Evolutionary conservation across 345 rosid species (phyloP).

Genomic region (Populus tremula): DNA sequence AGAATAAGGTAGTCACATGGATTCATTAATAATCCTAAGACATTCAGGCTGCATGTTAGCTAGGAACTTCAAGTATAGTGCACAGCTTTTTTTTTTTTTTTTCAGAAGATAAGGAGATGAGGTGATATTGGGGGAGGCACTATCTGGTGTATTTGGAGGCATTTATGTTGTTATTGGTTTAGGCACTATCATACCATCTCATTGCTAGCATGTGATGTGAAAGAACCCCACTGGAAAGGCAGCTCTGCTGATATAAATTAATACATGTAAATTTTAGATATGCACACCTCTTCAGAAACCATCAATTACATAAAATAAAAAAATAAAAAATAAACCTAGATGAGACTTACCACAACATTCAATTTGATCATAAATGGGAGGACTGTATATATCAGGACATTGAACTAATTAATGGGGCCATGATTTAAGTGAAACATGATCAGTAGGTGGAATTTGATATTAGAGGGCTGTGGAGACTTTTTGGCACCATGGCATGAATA

Average conservation of each 20-base stretch:
- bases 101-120: constrained; percentile 14
- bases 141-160: constrained; percentile 4
- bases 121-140: constrained; percentile 37
- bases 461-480: not conserved
- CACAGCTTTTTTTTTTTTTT: not conserved
- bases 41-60: not conserved
- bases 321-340: no score
- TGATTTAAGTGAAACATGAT: not conserved
- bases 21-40: not conserved
- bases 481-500: not conserved
- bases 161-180: constrained; percentile 8
- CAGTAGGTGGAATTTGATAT: not conserved
- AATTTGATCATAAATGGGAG: not conserved
- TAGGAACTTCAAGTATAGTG: not conserved
- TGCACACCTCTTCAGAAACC: no score
- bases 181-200: constrained; percentile 17
- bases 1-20: not conserved
- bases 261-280: no score
- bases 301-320: no score
- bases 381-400: not conserved
- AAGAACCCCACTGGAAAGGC: no score
- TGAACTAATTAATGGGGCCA: not conserved
- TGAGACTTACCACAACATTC: no score
- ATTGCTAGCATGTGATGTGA: not conserved
- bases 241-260: no score